Conservation (phyloP, 1,284 basidiomycete genomes). For the Chondrostereum purpureum region DNA sequence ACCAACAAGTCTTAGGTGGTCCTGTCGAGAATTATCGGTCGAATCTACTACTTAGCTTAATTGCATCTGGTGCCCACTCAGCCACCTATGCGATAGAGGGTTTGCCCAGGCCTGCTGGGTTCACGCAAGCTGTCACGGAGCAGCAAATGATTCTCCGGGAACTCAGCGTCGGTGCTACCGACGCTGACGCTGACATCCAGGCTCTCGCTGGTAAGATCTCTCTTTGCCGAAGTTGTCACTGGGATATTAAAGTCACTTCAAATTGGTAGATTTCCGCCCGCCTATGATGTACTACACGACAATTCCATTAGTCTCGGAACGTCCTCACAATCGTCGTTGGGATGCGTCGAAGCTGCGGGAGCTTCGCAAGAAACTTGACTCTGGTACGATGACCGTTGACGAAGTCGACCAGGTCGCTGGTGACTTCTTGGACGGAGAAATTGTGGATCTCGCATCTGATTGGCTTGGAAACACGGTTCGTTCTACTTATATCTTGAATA, state of each 20-base stretch:
- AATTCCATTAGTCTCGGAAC: constrained; percentile 81
- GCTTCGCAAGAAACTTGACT: constrained; percentile 85
- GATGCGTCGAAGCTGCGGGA: constrained; percentile 94
- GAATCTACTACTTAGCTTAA: constrained; percentile 85
- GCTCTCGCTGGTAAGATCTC: constrained; percentile 69
- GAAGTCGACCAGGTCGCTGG: constrained; percentile 88
- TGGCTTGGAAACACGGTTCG: constrained; percentile 93
- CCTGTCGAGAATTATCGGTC: constrained; percentile 92
- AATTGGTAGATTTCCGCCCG: constrained; percentile 65
- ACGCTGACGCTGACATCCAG: constrained; percentile 78
- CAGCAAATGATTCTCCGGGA: constrained; percentile 96
- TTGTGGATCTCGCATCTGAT: constrained; percentile 93
- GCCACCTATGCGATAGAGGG: constrained; percentile 46
- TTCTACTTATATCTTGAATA: constrained; percentile 12
- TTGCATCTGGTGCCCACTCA: constrained; percentile 77
- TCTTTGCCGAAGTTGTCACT: too few relatives aligned
- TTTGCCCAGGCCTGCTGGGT: constrained; percentile 51
- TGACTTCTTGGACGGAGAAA: constrained; percentile 87
- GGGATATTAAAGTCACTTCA: background rate
- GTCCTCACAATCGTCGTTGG: constrained; percentile 81
- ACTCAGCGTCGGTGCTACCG: constrained; percentile 69
- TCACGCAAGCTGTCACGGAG: constrained; percentile 70
- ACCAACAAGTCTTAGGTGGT: constrained; percentile 87
- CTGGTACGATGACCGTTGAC: constrained; percentile 73
- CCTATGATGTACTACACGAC: constrained; percentile 92